Conservation (phyloP, 768 basidiomycete species). For the Boletus sensibilis region DNA sequence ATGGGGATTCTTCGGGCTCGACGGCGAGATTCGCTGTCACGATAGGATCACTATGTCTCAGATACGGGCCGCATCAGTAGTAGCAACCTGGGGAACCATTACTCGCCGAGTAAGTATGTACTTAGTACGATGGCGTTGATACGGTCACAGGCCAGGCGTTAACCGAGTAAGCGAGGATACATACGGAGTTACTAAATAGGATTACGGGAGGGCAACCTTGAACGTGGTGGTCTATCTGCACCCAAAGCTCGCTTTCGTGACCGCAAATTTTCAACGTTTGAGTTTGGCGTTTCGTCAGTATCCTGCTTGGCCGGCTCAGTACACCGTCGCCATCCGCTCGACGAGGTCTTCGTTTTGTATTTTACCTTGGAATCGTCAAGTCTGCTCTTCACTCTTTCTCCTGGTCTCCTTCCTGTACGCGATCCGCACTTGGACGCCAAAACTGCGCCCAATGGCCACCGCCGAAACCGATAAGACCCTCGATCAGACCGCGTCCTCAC, state of each 20-base stretch:
- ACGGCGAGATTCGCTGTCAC: slow-evolving; percentile 1
- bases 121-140: neutral
- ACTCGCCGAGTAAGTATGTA: neutral
- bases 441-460: slow-evolving; percentile 23
- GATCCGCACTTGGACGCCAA: slow-evolving; percentile 7
- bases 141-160: neutral
- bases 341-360: slow-evolving; percentile 20
- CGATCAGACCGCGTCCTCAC: slow-evolving; percentile 21
- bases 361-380: slow-evolving; percentile 13
- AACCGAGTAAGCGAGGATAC: slow-evolving; percentile 20
- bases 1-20: slow-evolving; percentile 9
- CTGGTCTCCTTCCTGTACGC: slow-evolving; percentile 1
- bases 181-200: slow-evolving; percentile 22
- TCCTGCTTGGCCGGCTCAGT: slow-evolving; percentile 14
- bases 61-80: neutral
- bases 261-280: slow-evolving; percentile 29
- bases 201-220: slow-evolving; percentile 24
- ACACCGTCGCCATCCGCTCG: slow-evolving; percentile 4
- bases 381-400: neutral
- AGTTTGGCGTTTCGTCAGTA: slow-evolving; percentile 14
- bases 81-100: neutral
- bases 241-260: slow-evolving; percentile 19
- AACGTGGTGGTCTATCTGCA: slow-evolving; percentile 20
- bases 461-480: slow-evolving; percentile 25
- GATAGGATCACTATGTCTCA: neutral